Percentiles rank a stretch among this genome's conserved stretches.
phyloP scores from a whole-genome alignment of 1,139 yeast species.

The Suhomyces wounanorum region DNA sequence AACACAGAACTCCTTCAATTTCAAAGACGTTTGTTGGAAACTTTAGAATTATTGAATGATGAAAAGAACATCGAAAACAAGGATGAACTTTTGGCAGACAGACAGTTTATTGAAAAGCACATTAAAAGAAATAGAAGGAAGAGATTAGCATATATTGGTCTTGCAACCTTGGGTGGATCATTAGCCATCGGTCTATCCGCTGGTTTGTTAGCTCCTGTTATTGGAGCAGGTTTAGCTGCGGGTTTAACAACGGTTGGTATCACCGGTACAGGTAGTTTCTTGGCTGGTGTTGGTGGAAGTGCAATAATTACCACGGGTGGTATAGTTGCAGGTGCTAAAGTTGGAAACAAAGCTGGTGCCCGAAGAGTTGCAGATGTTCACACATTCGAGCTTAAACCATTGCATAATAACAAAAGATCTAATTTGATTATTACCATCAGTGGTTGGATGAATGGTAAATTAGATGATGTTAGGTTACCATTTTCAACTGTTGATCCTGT shows the following conservation, averaged over 20 bases:
- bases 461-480: constrained; percentile 95
- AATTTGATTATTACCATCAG: constrained; percentile 88
- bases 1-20: constrained; percentile 77
- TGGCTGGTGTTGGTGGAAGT: constrained; percentile 97
- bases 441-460: constrained; percentile 97
- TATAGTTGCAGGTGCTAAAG: constrained; percentile 85
- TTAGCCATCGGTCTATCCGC: constrained; percentile 92
- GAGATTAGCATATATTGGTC: constrained; percentile 83
- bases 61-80: constrained; percentile 51
- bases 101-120: constrained; percentile 67
- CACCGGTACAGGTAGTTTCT: constrained; percentile 84
- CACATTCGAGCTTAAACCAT: constrained; percentile 90
- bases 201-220: constrained; percentile 94
- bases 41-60: constrained; percentile 81
- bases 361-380: constrained; percentile 88
- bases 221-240: constrained; percentile 98
- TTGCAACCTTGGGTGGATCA: constrained; percentile 98
- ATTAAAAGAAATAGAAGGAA: constrained; percentile 64
- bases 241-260: constrained; percentile 95
- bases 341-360: constrained; percentile 84
- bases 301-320: constrained; percentile 93
- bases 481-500: constrained; percentile 96
- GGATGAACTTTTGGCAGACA: constrained; percentile 76
- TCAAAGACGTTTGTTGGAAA: constrained; percentile 87
- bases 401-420: constrained; percentile 87